Conservation (phyloP, 164 flowering plant genomes). For the Litsea cubeba region DNA sequence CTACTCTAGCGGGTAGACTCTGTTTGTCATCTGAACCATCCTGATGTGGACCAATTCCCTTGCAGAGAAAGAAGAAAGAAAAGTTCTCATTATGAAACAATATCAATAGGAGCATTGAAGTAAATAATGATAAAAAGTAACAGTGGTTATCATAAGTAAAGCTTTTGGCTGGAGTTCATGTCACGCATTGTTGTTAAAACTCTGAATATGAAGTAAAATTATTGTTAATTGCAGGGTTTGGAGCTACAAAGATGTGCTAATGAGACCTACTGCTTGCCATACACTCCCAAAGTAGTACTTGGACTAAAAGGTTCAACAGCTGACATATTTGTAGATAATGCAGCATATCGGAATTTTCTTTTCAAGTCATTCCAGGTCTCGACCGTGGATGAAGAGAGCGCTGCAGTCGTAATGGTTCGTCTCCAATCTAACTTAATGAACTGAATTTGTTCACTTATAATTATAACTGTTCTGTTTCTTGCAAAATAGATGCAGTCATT, state of each 20-base stretch:
- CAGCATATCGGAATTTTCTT: constrained; percentile 46
- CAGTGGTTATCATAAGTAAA: too few relatives aligned
- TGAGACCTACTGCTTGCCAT: constrained; percentile 39
- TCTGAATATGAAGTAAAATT: background rate
- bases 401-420: constrained; percentile 43
- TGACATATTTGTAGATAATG: constrained; percentile 45
- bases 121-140: too few relatives aligned
- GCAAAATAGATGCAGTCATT: too few relatives aligned
- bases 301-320: constrained; percentile 50
- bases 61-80: too few relatives aligned
- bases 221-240: constrained; percentile 29
- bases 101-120: too few relatives aligned
- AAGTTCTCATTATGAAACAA: too few relatives aligned
- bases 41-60: too few relatives aligned
- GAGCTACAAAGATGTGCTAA: constrained; percentile 38
- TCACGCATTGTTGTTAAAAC: too few relatives aligned
- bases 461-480: too few relatives aligned
- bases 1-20: too few relatives aligned
- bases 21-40: too few relatives aligned
- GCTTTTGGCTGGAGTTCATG: too few relatives aligned
- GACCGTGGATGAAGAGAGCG: constrained; percentile 52
- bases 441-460: background rate
- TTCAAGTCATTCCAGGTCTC: constrained; percentile 37
- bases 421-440: background rate
- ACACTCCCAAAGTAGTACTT: constrained; percentile 32